These are phyloP conservation scores for Claviceps monticola DNA, from an alignment of 2,329 filamentous ascomycete species.

Conservation along the genomic window DNA sequence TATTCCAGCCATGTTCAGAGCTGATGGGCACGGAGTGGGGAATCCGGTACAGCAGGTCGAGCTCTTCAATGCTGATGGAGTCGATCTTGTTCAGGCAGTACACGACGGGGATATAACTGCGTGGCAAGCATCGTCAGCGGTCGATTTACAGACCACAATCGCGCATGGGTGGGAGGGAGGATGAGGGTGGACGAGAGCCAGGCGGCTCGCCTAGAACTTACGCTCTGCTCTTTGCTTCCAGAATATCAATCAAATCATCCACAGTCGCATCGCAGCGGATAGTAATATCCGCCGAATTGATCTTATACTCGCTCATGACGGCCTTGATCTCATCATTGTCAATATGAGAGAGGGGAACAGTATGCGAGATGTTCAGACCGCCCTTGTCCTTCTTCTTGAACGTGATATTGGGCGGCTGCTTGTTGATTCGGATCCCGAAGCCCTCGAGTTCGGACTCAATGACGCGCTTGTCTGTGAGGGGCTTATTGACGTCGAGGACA, in stretches of 20 bases:
- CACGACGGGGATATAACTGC: slow-evolving; percentile 91
- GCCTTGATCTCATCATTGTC: slow-evolving; percentile 94
- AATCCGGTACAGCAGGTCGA: slow-evolving; percentile 91
- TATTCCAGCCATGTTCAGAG: slow-evolving; percentile 93
- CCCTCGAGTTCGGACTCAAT: slow-evolving; percentile 94
- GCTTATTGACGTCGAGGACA: slow-evolving; percentile 96
- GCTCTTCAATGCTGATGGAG: slow-evolving; percentile 91
- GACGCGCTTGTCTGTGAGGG: slow-evolving; percentile 87
- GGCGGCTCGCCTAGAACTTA: slow-evolving; percentile 9
- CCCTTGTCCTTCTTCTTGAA: slow-evolving; percentile 99
- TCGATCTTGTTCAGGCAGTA: slow-evolving; percentile 99
- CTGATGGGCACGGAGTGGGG: slow-evolving; percentile 96
- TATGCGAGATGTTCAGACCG: slow-evolving; percentile 90
- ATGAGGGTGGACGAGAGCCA: background rate
- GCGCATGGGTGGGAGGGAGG: background rate
- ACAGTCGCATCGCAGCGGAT: slow-evolving; percentile 96
- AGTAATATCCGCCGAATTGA: slow-evolving; percentile 91
- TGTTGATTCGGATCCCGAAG: slow-evolving; percentile 96
- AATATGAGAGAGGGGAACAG: slow-evolving; percentile 81
- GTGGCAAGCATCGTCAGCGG: background rate
- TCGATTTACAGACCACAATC: background rate
- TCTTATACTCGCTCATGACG: slow-evolving; percentile 93
- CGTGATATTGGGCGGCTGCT: slow-evolving; percentile 92
- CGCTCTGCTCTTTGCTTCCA: slow-evolving; percentile 78
- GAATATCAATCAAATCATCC: slow-evolving; percentile 89